Percentiles rank a stretch among this genome's conserved stretches.
Evolutionary conservation across 2,329 filamentous ascomycete species (phyloP).

Genomic region (Rhynchosporium agropyri): DNA sequence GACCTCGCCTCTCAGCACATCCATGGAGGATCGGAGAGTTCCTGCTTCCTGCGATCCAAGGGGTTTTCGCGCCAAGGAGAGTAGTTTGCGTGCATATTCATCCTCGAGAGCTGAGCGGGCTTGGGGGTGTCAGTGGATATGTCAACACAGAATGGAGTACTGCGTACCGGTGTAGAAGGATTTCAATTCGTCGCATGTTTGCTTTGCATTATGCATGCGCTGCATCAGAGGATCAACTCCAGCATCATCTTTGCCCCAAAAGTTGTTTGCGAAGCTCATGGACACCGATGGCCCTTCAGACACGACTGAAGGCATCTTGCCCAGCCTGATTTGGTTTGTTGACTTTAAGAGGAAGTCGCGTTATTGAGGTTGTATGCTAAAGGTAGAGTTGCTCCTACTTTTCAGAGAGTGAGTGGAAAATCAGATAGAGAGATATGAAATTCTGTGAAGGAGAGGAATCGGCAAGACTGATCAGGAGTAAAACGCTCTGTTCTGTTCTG

Average conservation of each 20-base stretch:
- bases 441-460: constrained; percentile 21
- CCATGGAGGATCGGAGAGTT: constrained; percentile 79
- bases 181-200: constrained; percentile 90
- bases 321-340: constrained; percentile 13
- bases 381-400: neutral
- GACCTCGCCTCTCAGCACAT: constrained; percentile 84
- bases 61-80: constrained; percentile 83
- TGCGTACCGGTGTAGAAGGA: constrained; percentile 80
- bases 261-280: constrained; percentile 83
- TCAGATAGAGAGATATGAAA: neutral
- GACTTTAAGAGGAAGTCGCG: constrained; percentile 3
- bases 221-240: constrained; percentile 89
- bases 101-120: constrained; percentile 94
- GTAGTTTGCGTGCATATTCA: constrained; percentile 88
- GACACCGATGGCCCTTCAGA: constrained; percentile 44
- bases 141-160: constrained; percentile 10
- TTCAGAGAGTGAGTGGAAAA: constrained; percentile 3
- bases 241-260: constrained; percentile 99
- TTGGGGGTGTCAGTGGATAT: constrained; percentile 42
- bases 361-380: neutral
- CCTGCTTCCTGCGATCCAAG: constrained; percentile 87
- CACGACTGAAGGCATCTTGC: constrained; percentile 21
- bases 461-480: constrained; percentile 16
- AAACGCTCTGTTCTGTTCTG: neutral
- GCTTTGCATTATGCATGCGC: constrained; percentile 93